Evolutionary conservation across 2,329 filamentous ascomycete species (phyloP).

Genomic region (Verticillium longisporum): DNA sequence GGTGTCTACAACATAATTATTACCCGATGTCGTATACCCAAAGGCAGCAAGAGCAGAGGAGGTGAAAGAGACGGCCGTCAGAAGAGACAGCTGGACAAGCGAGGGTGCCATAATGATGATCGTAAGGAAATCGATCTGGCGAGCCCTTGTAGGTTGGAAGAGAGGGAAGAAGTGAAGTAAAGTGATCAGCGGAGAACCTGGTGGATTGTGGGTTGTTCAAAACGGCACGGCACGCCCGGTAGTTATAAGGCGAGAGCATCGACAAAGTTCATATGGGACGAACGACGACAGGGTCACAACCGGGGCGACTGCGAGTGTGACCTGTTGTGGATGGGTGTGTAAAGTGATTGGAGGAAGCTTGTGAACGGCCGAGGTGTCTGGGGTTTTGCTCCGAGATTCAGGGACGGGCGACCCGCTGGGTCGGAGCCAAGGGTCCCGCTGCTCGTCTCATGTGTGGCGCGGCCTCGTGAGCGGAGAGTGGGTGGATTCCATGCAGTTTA

Average conservation of each 20-base stretch:
- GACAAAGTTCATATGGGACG: not conserved
- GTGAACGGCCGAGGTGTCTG: not conserved
- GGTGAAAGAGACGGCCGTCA: slow-evolving; percentile 18
- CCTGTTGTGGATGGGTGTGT: not conserved
- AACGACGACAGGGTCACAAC: not conserved
- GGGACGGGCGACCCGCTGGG: not conserved
- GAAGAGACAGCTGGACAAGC: slow-evolving; percentile 7
- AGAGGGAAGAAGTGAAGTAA: not conserved
- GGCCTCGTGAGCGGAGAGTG: not conserved
- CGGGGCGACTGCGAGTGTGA: not conserved
- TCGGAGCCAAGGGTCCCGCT: not conserved
- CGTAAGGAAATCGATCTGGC: not conserved
- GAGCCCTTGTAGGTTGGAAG: not conserved
- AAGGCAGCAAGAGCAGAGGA: slow-evolving; percentile 30
- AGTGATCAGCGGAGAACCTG: not conserved
- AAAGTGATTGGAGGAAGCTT: not conserved
- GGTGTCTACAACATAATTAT: slow-evolving; percentile 38
- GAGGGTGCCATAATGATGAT: slow-evolving; percentile 6
- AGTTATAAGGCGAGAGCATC: not conserved
- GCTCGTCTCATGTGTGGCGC: not conserved
- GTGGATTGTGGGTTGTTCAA: too few species aligned
- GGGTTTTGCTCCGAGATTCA: slow-evolving; percentile 1
- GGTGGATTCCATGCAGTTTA: not conserved
- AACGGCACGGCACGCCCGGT: not conserved
- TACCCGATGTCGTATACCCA: slow-evolving; percentile 30